Evolutionary conservation across 139 green algal species (phyloP).

Genomic region (Haematococcus sp.): DNA sequence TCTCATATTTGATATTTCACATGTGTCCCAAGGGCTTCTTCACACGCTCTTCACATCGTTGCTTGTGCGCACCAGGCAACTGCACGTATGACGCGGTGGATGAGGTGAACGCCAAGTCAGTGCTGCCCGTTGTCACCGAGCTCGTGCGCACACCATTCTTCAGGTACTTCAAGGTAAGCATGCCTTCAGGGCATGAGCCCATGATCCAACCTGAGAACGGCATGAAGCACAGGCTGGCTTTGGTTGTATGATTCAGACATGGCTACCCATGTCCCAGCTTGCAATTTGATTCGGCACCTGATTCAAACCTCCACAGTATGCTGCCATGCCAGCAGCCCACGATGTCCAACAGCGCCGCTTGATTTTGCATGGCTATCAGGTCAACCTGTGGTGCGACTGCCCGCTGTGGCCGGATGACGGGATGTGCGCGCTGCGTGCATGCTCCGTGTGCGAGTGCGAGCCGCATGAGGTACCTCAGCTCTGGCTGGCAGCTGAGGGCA

Average conservation of each 20-base stretch:
- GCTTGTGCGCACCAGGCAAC: not conserved
- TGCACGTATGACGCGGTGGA: constrained; percentile 48
- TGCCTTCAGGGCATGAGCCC: too few relatives aligned
- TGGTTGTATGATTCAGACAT: too few relatives aligned
- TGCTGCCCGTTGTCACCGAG: constrained; percentile 62
- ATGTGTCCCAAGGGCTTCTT: not conserved
- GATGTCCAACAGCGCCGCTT: too few relatives aligned
- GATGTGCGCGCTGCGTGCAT: constrained; percentile 83
- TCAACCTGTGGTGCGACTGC: constrained; percentile 90
- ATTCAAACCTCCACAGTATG: too few relatives aligned
- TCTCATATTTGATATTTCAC: too few relatives aligned
- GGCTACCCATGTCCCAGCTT: too few relatives aligned
- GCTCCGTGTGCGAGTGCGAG: constrained; percentile 86
- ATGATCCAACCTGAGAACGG: too few relatives aligned
- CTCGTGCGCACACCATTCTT: constrained; percentile 85
- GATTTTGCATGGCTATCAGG: too few relatives aligned
- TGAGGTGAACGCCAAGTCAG: constrained; percentile 50
- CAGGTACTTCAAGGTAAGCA: constrained; percentile 86
- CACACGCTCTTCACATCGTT: not conserved
- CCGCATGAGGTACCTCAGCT: constrained; percentile 72
- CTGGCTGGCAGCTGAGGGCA: constrained; percentile 63
- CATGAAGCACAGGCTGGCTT: too few relatives aligned
- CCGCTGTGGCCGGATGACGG: constrained; percentile 93
- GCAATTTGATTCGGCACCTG: too few relatives aligned
- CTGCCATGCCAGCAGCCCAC: too few relatives aligned